These are phyloP conservation scores for Euphorbia pulcherrima DNA, from an alignment of 345 rosid genomes.

Conservation along the genomic window DNA sequence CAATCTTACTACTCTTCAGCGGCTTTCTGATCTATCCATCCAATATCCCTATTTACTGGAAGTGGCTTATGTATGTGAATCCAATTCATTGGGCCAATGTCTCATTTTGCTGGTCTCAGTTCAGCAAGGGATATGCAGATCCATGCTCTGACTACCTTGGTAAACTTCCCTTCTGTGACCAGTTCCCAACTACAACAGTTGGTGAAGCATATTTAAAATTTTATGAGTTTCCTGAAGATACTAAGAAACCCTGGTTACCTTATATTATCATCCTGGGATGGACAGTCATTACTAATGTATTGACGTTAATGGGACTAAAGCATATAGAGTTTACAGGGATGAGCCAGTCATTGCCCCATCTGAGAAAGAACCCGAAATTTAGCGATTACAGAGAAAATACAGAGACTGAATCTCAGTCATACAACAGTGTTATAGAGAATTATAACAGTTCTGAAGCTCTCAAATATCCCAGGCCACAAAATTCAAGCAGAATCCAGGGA, in stretches of 20 bases:
- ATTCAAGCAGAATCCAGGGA: conserved; percentile 1
- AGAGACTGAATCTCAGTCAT: conserved; percentile 13
- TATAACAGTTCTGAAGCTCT: not conserved
- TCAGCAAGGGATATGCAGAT: conserved; percentile 21
- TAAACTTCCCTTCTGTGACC: conserved; percentile 30
- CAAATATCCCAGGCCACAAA: conserved; percentile 1
- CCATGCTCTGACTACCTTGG: conserved; percentile 22
- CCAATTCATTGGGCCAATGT: conserved; percentile 34
- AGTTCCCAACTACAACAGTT: conserved; percentile 30
- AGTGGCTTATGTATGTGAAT: conserved; percentile 29
- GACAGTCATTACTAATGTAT: conserved; percentile 24
- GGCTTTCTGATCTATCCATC: conserved; percentile 33
- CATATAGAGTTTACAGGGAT: conserved; percentile 24
- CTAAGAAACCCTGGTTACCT: conserved; percentile 25
- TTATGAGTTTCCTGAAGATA: conserved; percentile 28
- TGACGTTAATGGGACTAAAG: conserved; percentile 27
- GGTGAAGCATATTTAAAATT: conserved; percentile 28
- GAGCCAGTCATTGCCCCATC: conserved; percentile 26
- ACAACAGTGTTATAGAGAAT: conserved; percentile 3
- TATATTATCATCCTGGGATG: conserved; percentile 25
- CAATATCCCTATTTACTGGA: conserved; percentile 29
- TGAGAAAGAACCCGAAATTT: conserved; percentile 10
- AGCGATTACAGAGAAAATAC: conserved; percentile 7
- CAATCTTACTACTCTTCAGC: conserved; percentile 31
- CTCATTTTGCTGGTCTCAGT: conserved; percentile 30